A percentile compares a stretch with the other conserved stretches of the same genome.
Evolutionary conservation across 2,329 filamentous ascomycete species (phyloP).

Genomic region (Claviceps africana): DNA sequence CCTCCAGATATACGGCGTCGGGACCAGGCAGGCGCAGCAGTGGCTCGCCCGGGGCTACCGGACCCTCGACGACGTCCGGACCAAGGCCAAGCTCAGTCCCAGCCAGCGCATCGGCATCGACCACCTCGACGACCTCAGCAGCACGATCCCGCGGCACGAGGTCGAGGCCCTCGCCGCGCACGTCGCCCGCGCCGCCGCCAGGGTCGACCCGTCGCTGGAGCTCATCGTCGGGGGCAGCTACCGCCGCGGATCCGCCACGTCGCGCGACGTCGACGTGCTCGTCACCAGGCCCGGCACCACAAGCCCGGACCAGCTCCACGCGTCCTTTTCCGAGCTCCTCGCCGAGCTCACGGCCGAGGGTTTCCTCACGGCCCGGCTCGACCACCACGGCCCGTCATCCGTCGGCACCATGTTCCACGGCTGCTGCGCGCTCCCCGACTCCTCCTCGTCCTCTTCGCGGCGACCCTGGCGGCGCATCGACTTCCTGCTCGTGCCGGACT

Average conservation of each 20-base stretch:
- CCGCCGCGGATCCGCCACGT: slow-evolving; percentile 59
- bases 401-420: slow-evolving; percentile 78
- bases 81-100: slow-evolving; percentile 46
- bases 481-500: slow-evolving; percentile 66
- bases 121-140: slow-evolving; percentile 65
- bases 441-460: too few species aligned
- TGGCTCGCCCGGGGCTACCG: slow-evolving; percentile 67
- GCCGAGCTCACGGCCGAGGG: slow-evolving; percentile 40
- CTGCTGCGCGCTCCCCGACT: slow-evolving; percentile 61
- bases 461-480: slow-evolving; percentile 82
- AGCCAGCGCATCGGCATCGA: slow-evolving; percentile 67
- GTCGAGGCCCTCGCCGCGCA: slow-evolving; percentile 54
- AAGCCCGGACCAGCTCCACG: slow-evolving; percentile 40
- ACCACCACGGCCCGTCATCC: slow-evolving; percentile 11
- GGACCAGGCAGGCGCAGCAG: slow-evolving; percentile 51
- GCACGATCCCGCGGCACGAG: slow-evolving; percentile 64
- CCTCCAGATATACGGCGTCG: slow-evolving; percentile 66
- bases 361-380: slow-evolving; percentile 48
- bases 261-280: slow-evolving; percentile 74
- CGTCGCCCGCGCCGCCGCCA: slow-evolving; percentile 44
- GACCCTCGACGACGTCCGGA: slow-evolving; percentile 56
- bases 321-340: slow-evolving; percentile 50
- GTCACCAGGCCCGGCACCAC: slow-evolving; percentile 53
- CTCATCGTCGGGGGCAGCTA: slow-evolving; percentile 75
- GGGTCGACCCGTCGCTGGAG: slow-evolving; percentile 50